Conservation (phyloP, 306 rosid genomes). For the Delonix regia region DNA sequence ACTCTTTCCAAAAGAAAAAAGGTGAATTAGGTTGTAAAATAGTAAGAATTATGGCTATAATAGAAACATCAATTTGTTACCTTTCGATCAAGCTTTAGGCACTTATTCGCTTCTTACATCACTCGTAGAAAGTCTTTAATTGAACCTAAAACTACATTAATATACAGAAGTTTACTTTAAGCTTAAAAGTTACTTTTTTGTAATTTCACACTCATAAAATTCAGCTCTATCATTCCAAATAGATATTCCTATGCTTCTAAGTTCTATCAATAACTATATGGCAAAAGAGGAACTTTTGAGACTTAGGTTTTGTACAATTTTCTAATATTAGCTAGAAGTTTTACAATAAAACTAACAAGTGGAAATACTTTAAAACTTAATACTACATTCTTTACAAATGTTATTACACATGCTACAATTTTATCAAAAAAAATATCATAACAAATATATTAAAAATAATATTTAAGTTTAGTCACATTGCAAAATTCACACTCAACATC, state of each 20-base stretch:
- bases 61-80: slow-evolving; percentile 43
- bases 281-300: background rate
- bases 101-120: slow-evolving; percentile 39
- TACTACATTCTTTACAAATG: too few species aligned
- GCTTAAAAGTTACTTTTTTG: background rate
- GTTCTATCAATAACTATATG: background rate
- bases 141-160: slow-evolving; percentile 40
- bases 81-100: slow-evolving; percentile 62
- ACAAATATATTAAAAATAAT: too few species aligned
- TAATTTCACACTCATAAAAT: background rate
- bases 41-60: background rate
- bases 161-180: background rate
- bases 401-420: too few species aligned
- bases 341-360: background rate
- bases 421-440: too few species aligned
- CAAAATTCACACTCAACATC: background rate
- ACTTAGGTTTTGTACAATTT: background rate
- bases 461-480: background rate
- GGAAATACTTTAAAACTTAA: too few species aligned
- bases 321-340: background rate
- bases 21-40: too few species aligned
- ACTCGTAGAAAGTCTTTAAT: slow-evolving; percentile 23
- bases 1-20: background rate
- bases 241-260: background rate
- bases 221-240: background rate